Evolutionary conservation across 371 early-diverging fungal genomes (phyloP), one percentile per base, ranked within the genome.

Genomic region (Catenaria anguillulae): DNA sequence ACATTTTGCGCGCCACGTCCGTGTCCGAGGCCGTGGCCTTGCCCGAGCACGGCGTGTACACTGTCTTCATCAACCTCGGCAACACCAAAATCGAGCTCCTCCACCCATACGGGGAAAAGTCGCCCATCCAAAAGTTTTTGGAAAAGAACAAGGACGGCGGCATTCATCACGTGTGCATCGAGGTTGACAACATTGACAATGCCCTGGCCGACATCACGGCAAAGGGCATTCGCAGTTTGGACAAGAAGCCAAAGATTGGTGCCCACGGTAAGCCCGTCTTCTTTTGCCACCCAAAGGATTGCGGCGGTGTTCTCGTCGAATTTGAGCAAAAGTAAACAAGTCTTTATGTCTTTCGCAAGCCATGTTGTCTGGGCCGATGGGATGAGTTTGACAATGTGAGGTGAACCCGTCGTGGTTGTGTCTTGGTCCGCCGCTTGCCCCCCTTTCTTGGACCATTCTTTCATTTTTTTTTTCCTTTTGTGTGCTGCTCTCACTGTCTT

Each of bases 241-340:
- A 73, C 64, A 75, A 74, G 26, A 71, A 83, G 69, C 86, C 86
- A 55, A 86, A 87, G 73, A 87, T 86, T 62, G 88, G 89, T n/a
- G 88, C 87, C 3, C 88, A 86, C 63, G 80, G 81, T 10, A 80
- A 84, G 64, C 87, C 84, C 1, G 88, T 86, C 23, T 24, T 58
- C 12, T 88, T 88, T 56, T 67, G 88, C 64, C 88, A 88, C 63
- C 89, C 89, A 54, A 87, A 87, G 68, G 87, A 87, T 66, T 87
- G 86, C 59, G 82, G 84, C 62, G 88, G 88, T 15, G 84, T 87
- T 4, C 74, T 89, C 65, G 82, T 87, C 21, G 86, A 87, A 70
- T 72, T 86, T 31, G 86, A 85, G 70, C 79, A 81, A 62, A 63
- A 64, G 5, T 71, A 13, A 42, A 40, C 5, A 40, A 40, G 40